A percentile compares a stretch with the other conserved stretches of the same genome.
These are phyloP conservation scores for Trametopsis cervina DNA, from an alignment of 768 basidiomycete genomes.

Conservation along the genomic window DNA sequence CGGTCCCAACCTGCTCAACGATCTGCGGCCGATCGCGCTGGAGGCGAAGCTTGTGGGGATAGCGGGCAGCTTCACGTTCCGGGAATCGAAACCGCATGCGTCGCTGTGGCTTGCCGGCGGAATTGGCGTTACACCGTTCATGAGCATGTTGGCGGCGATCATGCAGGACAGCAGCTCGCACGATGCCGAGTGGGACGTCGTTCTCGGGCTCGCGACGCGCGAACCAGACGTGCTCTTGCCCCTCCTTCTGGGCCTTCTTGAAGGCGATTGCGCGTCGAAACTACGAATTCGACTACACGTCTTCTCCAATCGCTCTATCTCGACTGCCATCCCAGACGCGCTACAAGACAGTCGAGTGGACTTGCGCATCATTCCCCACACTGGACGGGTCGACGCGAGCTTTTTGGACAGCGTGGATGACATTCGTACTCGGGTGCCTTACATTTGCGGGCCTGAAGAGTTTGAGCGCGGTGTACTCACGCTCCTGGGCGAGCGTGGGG, in stretches of 20 bases:
- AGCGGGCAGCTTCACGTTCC: conserved; percentile 39
- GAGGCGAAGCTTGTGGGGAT: conserved; percentile 46
- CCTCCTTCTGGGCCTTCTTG: conserved; percentile 25
- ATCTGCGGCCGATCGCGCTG: conserved; percentile 31
- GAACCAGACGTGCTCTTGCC: conserved; percentile 48
- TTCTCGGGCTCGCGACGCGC: conserved; percentile 41
- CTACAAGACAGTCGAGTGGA: neutral
- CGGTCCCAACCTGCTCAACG: conserved; percentile 34
- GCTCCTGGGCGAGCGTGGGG: conserved; percentile 29
- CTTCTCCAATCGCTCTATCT: conserved; percentile 25
- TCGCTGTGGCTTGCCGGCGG: conserved; percentile 55
- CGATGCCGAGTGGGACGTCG: conserved; percentile 29
- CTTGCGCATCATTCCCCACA: conserved; percentile 13
- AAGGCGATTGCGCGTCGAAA: conserved; percentile 11
- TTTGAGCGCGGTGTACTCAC: conserved; percentile 37
- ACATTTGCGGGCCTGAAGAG: conserved; percentile 42
- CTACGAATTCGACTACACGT: conserved; percentile 32
- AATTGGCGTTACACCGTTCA: conserved; percentile 58
- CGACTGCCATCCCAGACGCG: conserved; percentile 1
- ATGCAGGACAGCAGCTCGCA: conserved; percentile 11
- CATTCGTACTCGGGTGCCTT: conserved; percentile 25
- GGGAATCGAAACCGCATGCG: conserved; percentile 24
- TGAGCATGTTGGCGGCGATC: conserved; percentile 39
- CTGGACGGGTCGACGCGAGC: conserved; percentile 15
- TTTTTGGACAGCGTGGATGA: conserved; percentile 8